phyloP scores from a whole-genome alignment of 192 early-diverging fungal species.

The Backusella westeae region DNA sequence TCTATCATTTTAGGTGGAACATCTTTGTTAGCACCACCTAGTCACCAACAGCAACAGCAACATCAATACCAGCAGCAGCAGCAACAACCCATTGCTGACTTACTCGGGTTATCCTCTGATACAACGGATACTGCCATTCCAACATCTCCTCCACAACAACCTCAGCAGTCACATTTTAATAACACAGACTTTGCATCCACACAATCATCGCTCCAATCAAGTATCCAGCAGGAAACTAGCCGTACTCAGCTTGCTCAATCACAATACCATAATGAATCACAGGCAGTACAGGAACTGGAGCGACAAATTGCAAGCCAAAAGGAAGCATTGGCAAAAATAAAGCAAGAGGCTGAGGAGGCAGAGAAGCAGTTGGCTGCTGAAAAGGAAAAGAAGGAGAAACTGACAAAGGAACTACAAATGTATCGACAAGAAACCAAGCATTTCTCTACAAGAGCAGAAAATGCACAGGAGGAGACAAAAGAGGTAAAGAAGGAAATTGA shows the following conservation, averaged over 20 bases:
- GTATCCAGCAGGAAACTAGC: constrained; percentile 55
- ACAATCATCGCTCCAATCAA: neutral
- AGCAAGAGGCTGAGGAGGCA: constrained; percentile 52
- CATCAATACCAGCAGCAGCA: neutral
- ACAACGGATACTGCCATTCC: neutral
- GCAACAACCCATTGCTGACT: neutral
- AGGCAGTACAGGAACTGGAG: constrained; percentile 53
- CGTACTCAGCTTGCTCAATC: constrained; percentile 54
- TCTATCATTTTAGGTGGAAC: neutral
- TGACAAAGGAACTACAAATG: constrained; percentile 7
- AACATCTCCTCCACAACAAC: neutral
- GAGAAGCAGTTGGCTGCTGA: constrained; percentile 44
- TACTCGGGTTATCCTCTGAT: neutral
- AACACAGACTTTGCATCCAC: neutral
- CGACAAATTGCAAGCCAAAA: constrained; percentile 40
- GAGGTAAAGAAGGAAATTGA: constrained; percentile 9
- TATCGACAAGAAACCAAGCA: constrained; percentile 20
- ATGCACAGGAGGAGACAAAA: constrained; percentile 7
- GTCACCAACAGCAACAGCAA: neutral
- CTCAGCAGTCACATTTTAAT: neutral
- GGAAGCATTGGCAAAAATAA: constrained; percentile 41
- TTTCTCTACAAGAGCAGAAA: constrained; percentile 4
- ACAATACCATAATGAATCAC: constrained; percentile 56
- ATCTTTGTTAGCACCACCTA: neutral
- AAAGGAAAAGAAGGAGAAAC: constrained; percentile 44